These are phyloP conservation scores for Incumbomyces delicatus DNA, from an alignment of 2,329 filamentous ascomycete genomes.

Conservation along the genomic window DNA sequence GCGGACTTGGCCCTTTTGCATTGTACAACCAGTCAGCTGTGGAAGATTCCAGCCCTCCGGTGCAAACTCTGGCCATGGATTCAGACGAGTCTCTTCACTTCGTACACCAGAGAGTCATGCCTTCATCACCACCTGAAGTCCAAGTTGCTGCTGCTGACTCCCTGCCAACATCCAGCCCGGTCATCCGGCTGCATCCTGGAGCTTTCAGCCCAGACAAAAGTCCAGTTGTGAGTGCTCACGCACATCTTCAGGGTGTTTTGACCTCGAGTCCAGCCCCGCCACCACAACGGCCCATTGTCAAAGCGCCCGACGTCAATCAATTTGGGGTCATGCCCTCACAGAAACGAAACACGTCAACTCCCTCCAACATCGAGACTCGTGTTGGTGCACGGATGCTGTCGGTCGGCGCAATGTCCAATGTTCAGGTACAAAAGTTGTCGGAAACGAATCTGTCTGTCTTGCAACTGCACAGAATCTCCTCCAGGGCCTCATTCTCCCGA, in stretches of 20 bases:
- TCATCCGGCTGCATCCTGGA: conserved; percentile 12
- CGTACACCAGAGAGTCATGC: conserved; percentile 6
- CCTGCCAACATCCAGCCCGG: conserved; percentile 16
- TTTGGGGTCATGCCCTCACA: conserved; percentile 27
- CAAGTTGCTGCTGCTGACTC: conserved; percentile 3
- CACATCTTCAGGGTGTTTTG: conserved; percentile 29
- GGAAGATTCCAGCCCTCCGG: conserved; percentile 28
- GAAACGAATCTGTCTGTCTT: conserved; percentile 9
- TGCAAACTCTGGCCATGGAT: conserved; percentile 25
- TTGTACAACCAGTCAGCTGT: neutral
- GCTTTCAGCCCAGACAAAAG: conserved; percentile 12
- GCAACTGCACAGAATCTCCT: neutral
- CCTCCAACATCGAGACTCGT: neutral
- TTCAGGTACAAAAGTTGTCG: conserved; percentile 20
- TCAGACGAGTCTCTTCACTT: conserved; percentile 22
- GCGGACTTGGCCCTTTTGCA: conserved; percentile 9
- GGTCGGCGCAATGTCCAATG: conserved; percentile 32
- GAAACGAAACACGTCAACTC: conserved; percentile 22
- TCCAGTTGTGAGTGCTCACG: conserved; percentile 19
- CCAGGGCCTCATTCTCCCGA: neutral
- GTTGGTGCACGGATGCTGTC: conserved; percentile 31
- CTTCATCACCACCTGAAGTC: conserved; percentile 13
- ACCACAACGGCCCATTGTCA: conserved; percentile 23
- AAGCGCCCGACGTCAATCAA: conserved; percentile 30
- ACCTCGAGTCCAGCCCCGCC: conserved; percentile 22